Percentiles rank a stretch among this genome's conserved stretches.
Evolutionary conservation across 2,329 filamentous ascomycete genomes (phyloP).

Genomic region (Aspergillus sp.): DNA sequence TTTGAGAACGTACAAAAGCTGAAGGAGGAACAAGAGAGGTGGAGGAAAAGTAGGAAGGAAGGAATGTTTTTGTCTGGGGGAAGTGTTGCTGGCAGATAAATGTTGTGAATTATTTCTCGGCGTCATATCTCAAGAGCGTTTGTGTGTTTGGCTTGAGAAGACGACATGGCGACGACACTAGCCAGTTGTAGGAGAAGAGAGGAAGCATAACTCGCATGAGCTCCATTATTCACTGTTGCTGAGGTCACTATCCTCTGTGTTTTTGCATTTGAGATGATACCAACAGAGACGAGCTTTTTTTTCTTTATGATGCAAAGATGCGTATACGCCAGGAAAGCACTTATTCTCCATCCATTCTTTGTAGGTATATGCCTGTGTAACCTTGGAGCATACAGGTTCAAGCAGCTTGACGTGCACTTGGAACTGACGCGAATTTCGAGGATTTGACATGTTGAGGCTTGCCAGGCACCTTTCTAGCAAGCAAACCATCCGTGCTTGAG

Average conservation of each 20-base stretch:
- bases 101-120: background rate
- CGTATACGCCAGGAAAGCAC: background rate
- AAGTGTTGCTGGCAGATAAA: slow-evolving; percentile 3
- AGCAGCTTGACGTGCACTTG: too few species aligned
- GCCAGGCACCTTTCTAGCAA: background rate
- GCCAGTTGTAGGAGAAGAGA: background rate
- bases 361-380: background rate
- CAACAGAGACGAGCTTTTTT: background rate
- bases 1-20: background rate
- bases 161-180: background rate
- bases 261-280: background rate
- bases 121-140: background rate
- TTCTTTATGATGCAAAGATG: background rate
- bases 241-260: background rate
- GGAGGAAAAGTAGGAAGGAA: background rate
- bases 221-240: background rate
- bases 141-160: slow-evolving; percentile 1
- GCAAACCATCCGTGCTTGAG: background rate
- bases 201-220: background rate
- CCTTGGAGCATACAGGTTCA: background rate
- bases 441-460: background rate
- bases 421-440: background rate
- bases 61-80: background rate
- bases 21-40: background rate
- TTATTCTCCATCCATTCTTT: background rate